Conservation (phyloP, 176 grass and related monocot genomes). For the Eragrostis nindensis region DNA sequence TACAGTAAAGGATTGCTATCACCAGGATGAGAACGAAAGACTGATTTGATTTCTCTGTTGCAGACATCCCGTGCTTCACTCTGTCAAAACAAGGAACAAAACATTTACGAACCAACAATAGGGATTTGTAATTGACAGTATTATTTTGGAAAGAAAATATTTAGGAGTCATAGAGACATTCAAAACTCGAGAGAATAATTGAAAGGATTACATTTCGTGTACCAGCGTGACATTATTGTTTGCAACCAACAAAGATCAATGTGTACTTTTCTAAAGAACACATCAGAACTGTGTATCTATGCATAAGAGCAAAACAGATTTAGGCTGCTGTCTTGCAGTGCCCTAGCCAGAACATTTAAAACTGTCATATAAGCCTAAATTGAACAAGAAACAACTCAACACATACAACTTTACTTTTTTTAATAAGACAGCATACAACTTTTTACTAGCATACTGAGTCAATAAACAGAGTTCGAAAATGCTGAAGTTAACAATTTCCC, state of each 20-base stretch:
- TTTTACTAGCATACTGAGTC: neutral
- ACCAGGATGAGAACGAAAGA: slow-evolving; percentile 63
- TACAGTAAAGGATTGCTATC: slow-evolving; percentile 70
- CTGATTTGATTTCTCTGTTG: slow-evolving; percentile 70
- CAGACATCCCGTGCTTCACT: slow-evolving; percentile 55
- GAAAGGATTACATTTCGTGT: neutral
- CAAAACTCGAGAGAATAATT: slow-evolving; percentile 15
- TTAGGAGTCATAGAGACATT: neutral
- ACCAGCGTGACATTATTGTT: neutral
- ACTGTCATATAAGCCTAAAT: neutral
- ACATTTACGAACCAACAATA: slow-evolving; percentile 1
- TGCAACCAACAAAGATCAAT: neutral
- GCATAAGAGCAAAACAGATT: slow-evolving; percentile 11
- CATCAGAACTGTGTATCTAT: neutral
- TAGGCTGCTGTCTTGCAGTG: neutral
- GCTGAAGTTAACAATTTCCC: neutral
- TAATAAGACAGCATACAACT: neutral
- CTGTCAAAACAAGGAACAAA: slow-evolving; percentile 51
- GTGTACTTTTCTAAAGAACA: neutral
- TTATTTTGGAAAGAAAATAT: neutral
- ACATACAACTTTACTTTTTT: neutral
- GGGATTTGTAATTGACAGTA: slow-evolving; percentile 12
- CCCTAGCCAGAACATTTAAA: neutral
- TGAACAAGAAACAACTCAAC: neutral
- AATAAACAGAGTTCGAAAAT: neutral